phyloP scores from a whole-genome alignment of 371 early-diverging fungal genomes.

The Batrachochytrium dendrobatidis region DNA sequence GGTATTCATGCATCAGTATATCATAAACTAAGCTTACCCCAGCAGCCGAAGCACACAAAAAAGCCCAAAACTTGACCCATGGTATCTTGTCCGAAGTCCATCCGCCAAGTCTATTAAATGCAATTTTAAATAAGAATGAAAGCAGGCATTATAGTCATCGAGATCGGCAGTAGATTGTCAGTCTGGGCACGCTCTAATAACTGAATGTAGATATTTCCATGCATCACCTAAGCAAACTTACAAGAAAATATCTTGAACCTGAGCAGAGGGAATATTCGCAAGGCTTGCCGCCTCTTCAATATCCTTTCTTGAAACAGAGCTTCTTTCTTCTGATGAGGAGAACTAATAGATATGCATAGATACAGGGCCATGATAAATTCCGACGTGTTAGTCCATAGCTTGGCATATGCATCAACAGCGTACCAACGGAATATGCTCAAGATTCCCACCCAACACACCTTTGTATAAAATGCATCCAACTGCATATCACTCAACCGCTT shows the following conservation, averaged over 20 bases:
- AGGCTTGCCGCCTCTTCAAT: slow-evolving; percentile 31
- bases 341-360: slow-evolving; percentile 2
- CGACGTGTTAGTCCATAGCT: no score
- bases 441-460: slow-evolving; percentile 16
- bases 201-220: background rate
- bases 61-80: slow-evolving; percentile 43
- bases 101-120: slow-evolving; percentile 21
- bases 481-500: slow-evolving; percentile 32
- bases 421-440: slow-evolving; percentile 3
- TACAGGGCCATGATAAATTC: background rate
- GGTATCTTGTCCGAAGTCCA: slow-evolving; percentile 34
- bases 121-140: background rate
- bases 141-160: background rate
- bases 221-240: slow-evolving; percentile 6
- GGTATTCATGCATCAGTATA: background rate
- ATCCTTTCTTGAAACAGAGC: slow-evolving; percentile 22
- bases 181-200: background rate
- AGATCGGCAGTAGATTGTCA: background rate
- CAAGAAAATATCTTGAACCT: slow-evolving; percentile 30
- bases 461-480: slow-evolving; percentile 35
- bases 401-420: no score
- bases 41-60: slow-evolving; percentile 31
- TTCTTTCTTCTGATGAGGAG: slow-evolving; percentile 14
- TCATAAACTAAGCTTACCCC: slow-evolving; percentile 20
- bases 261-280: slow-evolving; percentile 16